phyloP scores from a whole-genome alignment of 257 asterid genomes.

The Verbascum thapsus region DNA sequence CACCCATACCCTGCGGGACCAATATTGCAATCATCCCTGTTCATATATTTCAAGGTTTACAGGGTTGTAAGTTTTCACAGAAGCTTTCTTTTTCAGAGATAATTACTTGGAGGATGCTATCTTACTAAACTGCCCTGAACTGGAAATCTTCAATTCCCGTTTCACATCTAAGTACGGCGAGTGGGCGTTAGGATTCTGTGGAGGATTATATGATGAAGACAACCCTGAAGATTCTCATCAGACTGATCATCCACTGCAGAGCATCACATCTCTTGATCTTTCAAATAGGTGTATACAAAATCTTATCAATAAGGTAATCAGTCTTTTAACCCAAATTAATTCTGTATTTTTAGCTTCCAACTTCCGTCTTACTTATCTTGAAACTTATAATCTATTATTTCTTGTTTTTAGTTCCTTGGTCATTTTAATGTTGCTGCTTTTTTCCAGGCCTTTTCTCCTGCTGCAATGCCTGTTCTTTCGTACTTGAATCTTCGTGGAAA shows the following conservation, averaged over 20 bases:
- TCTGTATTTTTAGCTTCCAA: constrained; percentile 15
- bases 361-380: background rate
- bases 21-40: no score
- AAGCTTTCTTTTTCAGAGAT: constrained; percentile 43
- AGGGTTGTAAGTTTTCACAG: constrained; percentile 29
- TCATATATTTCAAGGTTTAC: constrained; percentile 21
- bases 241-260: constrained; percentile 48
- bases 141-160: constrained; percentile 77
- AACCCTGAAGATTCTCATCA: constrained; percentile 55
- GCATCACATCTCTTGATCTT: constrained; percentile 73
- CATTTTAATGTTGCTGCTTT: constrained; percentile 24
- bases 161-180: constrained; percentile 72
- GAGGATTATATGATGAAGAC: constrained; percentile 66
- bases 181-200: constrained; percentile 97
- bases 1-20: no score
- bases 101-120: constrained; percentile 54
- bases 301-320: constrained; percentile 68
- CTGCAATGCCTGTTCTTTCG: constrained; percentile 66
- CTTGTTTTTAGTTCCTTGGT: constrained; percentile 21
- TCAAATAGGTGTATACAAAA: constrained; percentile 70
- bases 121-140: constrained; percentile 48
- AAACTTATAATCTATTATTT: constrained; percentile 16
- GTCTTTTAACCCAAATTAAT: constrained; percentile 15
- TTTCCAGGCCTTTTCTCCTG: constrained; percentile 75
- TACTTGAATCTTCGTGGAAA: constrained; percentile 80